Evolutionary conservation across 2,329 filamentous ascomycete species (phyloP), one percentile per base, ranked within the genome.

Genomic region (Aspergillus costaricaensis): DNA sequence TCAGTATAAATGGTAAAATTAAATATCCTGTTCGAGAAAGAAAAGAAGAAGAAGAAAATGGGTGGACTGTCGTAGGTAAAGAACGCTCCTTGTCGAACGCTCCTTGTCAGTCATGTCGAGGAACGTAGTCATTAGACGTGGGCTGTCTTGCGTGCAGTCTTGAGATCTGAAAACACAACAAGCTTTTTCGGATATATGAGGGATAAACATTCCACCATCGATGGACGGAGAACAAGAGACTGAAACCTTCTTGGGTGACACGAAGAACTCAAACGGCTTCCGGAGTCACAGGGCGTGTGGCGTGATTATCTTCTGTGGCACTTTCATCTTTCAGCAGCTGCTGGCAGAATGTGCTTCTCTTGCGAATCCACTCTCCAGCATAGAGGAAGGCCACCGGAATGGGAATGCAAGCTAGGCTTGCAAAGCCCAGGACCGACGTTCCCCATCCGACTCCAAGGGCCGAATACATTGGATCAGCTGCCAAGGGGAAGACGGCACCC

Each of bases 401-500:
- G 1, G 74, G 68, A 21, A 72, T 68, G 60, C 79, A 77, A 2
- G 65, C 70, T 21, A 79, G 19, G 57, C 74, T 74, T 19, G 76
- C 57, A 58, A 79, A 79, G 1, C 72, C 79, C 14, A 80, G 65
- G 5, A 80, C 59, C 14, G 73, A 77, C 43, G 76, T 78, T 4
- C 74, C 78, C 78, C 77, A 80, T 1, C 72, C 62, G 2, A 80
- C 72, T 0, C 78, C 76, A 8, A 80, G 62, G 6, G 64, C 68
- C 3, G 62, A 44, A 62, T 80, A 80, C 64, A 80, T 73, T 2
- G 70, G 69, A 15, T 68, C 66, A 5, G 76, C 74, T 7, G 77
- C 78, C 12, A 89, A 77, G 4, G 87, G 86, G 49, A 89, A 77
- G 1, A 87, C 76, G 0, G 81, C 81, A 1, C 83, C 85, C 9